A percentile compares a stretch with the other conserved stretches of the same genome.
Conservation (phyloP, 768 basidiomycete species). For the Boletus coccyginus region DNA sequence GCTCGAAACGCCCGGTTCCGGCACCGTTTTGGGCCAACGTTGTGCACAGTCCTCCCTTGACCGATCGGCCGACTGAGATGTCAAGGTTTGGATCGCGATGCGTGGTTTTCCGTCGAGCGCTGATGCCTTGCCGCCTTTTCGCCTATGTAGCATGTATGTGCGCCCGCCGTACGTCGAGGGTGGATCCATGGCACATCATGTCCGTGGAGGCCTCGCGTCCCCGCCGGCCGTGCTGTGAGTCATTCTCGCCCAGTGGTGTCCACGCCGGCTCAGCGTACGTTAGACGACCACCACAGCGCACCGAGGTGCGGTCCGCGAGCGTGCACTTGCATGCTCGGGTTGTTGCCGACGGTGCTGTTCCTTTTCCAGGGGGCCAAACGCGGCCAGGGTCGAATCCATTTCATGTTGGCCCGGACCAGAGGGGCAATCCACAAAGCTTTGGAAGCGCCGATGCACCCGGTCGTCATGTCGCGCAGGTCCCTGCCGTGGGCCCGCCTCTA, state of each 20-base stretch:
- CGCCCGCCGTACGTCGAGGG: neutral
- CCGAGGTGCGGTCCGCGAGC: neutral
- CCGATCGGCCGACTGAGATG: neutral
- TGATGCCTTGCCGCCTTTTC: neutral
- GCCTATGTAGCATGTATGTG: neutral
- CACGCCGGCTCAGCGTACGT: neutral
- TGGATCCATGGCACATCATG: neutral
- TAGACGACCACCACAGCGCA: neutral
- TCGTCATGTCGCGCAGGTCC: neutral
- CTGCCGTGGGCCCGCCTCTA: neutral
- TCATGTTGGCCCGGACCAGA: neutral
- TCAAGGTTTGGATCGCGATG: constrained; percentile 1
- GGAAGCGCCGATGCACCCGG: neutral
- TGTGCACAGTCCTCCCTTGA: neutral
- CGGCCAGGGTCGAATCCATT: neutral
- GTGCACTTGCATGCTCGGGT: neutral
- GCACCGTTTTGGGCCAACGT: neutral
- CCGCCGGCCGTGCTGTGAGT: neutral
- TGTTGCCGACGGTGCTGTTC: neutral
- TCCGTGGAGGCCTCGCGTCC: neutral
- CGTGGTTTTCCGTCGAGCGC: neutral
- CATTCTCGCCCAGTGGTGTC: neutral
- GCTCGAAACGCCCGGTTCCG: neutral
- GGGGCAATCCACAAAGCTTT: neutral
- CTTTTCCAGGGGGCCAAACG: neutral